phyloP scores from a whole-genome alignment of 768 basidiomycete genomes.

The Auriscalpium microsporum region DNA sequence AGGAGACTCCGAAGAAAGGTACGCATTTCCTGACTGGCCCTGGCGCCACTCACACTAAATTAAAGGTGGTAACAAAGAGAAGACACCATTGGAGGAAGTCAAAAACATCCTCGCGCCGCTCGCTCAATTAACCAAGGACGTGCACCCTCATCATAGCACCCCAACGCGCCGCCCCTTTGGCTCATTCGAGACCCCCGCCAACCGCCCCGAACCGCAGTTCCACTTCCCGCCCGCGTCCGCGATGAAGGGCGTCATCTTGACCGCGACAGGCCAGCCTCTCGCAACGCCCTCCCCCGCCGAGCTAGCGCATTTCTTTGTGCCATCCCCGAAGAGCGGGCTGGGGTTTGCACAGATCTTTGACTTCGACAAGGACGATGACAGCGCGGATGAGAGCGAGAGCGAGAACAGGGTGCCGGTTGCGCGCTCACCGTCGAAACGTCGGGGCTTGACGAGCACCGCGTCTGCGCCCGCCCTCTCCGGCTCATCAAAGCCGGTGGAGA shows the following conservation, averaged over 20 bases:
- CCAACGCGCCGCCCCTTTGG: slow-evolving; percentile 17
- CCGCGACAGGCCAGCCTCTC: slow-evolving; percentile 66
- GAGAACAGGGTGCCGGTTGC: slow-evolving; percentile 24
- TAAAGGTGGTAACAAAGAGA: slow-evolving; percentile 37
- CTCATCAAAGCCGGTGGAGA: not conserved
- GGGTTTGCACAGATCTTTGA: slow-evolving; percentile 78
- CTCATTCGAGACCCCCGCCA: slow-evolving; percentile 47
- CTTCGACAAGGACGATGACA: slow-evolving; percentile 33
- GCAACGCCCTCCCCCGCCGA: slow-evolving; percentile 64
- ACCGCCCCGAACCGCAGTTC: slow-evolving; percentile 24
- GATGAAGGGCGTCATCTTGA: slow-evolving; percentile 62
- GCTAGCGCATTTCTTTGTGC: slow-evolving; percentile 56
- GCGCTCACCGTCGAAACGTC: slow-evolving; percentile 37
- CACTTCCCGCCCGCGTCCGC: slow-evolving; percentile 25
- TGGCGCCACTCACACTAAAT: not conserved
- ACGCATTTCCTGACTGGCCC: slow-evolving; percentile 11
- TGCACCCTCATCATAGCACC: slow-evolving; percentile 22
- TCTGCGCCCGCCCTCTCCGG: slow-evolving; percentile 2
- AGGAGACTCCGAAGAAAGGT: slow-evolving; percentile 28
- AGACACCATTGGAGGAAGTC: slow-evolving; percentile 66
- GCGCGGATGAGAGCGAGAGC: slow-evolving; percentile 19
- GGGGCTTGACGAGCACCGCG: slow-evolving; percentile 13
- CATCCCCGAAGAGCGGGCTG: slow-evolving; percentile 62
- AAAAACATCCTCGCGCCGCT: slow-evolving; percentile 58
- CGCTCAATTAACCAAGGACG: slow-evolving; percentile 24